A percentile compares a stretch with the other conserved stretches of the same genome.
Conservation (phyloP, 768 basidiomycete genomes). For the Psilocybe cyanescens region DNA sequence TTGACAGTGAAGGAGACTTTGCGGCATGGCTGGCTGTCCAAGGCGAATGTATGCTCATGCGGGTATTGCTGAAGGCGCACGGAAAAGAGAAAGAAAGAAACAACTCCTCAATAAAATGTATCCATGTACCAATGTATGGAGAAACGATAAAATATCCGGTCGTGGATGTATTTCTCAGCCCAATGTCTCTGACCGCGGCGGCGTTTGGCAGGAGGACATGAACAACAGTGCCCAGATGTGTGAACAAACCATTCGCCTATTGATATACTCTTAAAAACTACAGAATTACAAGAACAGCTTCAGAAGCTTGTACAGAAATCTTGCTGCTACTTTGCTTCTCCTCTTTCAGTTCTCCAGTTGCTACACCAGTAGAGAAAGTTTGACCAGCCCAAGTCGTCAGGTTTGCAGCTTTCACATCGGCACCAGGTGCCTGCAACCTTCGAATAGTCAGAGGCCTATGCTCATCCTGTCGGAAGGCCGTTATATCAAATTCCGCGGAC, state of each 20-base stretch:
- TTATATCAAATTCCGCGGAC: conserved; percentile 48
- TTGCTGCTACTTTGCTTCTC: conserved; percentile 35
- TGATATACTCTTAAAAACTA: conserved; percentile 5
- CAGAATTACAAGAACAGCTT: conserved; percentile 32
- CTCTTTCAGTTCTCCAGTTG: conserved; percentile 40
- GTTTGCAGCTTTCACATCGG: conserved; percentile 47
- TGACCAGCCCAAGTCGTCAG: conserved; percentile 56
- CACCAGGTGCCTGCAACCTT: conserved; percentile 50
- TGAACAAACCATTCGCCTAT: too few species aligned
- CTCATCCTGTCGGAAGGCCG: conserved; percentile 35
- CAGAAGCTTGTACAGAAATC: conserved; percentile 30
- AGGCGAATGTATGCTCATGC: conserved; percentile 14
- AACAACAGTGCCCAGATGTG: too few species aligned
- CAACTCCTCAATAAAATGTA: too few species aligned
- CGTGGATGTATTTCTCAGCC: too few species aligned
- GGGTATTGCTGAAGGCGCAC: conserved; percentile 3
- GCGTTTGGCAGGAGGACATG: too few species aligned
- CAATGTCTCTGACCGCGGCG: too few species aligned
- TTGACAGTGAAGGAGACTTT: not conserved
- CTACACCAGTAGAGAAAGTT: conserved; percentile 44
- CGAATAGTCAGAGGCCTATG: conserved; percentile 37
- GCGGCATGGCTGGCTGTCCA: conserved; percentile 10
- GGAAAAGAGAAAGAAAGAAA: too few species aligned
- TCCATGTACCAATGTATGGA: too few species aligned
- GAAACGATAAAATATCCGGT: too few species aligned